phyloP scores from a whole-genome alignment of 148 eudicot species.

The Camellia granthamiana region DNA sequence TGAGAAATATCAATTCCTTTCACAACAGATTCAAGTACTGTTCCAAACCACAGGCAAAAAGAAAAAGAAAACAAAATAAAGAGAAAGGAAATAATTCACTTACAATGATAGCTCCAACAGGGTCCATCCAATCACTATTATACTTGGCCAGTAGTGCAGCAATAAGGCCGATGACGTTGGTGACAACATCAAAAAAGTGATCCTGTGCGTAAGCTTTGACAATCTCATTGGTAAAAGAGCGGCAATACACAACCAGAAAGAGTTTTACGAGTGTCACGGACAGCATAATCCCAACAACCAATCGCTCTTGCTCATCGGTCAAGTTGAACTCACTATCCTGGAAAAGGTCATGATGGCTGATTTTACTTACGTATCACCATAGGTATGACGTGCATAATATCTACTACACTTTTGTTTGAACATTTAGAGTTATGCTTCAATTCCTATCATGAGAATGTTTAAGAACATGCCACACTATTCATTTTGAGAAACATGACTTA shows the following conservation, averaged over 20 bases:
- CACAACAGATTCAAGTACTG: neutral
- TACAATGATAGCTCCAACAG: conserved; percentile 90
- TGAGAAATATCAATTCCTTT: neutral
- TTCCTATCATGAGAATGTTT: too few species aligned
- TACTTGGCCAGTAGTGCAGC: conserved; percentile 83
- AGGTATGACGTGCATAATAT: too few species aligned
- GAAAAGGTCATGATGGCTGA: conserved; percentile 7
- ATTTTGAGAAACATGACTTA: too few species aligned
- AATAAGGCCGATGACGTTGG: conserved; percentile 73
- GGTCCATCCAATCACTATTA: conserved; percentile 74
- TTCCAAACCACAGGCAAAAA: too few species aligned
- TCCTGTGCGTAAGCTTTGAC: conserved; percentile 96
- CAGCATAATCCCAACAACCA: conserved; percentile 88
- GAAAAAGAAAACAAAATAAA: too few species aligned
- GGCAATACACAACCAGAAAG: conserved; percentile 66
- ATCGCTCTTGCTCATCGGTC: conserved; percentile 51
- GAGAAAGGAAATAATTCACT: conserved; percentile 25
- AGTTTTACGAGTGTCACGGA: conserved; percentile 76
- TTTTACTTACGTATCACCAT: neutral
- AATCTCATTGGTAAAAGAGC: conserved; percentile 83
- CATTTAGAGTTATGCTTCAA: too few species aligned
- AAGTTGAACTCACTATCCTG: conserved; percentile 50
- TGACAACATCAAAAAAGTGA: conserved; percentile 92
- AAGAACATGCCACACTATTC: too few species aligned
- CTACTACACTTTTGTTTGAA: too few species aligned